phyloP scores from a whole-genome alignment of 768 basidiomycete genomes.

The Amanita rimosa region DNA sequence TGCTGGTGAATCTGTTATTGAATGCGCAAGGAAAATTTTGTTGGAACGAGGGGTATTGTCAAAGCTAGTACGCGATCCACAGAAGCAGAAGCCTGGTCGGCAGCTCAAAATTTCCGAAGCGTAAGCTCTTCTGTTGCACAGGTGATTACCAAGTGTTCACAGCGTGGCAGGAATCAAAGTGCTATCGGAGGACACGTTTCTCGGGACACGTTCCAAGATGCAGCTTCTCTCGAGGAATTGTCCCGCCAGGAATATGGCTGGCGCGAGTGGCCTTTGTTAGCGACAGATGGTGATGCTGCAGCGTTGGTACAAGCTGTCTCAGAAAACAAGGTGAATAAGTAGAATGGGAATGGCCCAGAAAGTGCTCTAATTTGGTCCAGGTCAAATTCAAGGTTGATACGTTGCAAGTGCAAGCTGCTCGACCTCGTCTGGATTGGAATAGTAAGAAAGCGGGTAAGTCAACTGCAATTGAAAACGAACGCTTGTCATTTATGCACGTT shows the following conservation, averaged over 20 bases:
- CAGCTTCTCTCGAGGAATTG: conserved; percentile 48
- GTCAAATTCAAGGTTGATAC: conserved; percentile 67
- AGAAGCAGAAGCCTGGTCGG: conserved; percentile 59
- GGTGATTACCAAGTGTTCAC: neutral
- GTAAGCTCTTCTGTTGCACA: conserved; percentile 19
- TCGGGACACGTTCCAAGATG: conserved; percentile 62
- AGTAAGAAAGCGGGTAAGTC: conserved; percentile 80
- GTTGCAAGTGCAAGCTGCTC: conserved; percentile 41
- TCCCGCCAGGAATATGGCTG: conserved; percentile 38
- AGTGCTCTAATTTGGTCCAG: conserved; percentile 22
- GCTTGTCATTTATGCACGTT: neutral
- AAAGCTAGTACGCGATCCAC: conserved; percentile 50
- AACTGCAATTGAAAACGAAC: neutral
- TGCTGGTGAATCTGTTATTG: conserved; percentile 45
- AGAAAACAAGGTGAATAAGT: conserved; percentile 46
- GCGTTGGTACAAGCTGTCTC: conserved; percentile 75
- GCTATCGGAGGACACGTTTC: conserved; percentile 53
- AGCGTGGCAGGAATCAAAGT: conserved; percentile 45
- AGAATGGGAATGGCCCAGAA: conserved; percentile 2
- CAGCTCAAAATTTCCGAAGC: conserved; percentile 67
- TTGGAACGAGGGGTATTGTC: conserved; percentile 56
- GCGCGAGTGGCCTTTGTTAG: conserved; percentile 71
- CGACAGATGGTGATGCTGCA: conserved; percentile 74
- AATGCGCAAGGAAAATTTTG: conserved; percentile 46
- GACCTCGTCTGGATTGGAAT: conserved; percentile 62